A percentile compares a stretch with the other conserved stretches of the same genome.
These are phyloP conservation scores for Rhizopogon salebrosus DNA, from an alignment of 768 basidiomycete genomes.

Conservation along the genomic window DNA sequence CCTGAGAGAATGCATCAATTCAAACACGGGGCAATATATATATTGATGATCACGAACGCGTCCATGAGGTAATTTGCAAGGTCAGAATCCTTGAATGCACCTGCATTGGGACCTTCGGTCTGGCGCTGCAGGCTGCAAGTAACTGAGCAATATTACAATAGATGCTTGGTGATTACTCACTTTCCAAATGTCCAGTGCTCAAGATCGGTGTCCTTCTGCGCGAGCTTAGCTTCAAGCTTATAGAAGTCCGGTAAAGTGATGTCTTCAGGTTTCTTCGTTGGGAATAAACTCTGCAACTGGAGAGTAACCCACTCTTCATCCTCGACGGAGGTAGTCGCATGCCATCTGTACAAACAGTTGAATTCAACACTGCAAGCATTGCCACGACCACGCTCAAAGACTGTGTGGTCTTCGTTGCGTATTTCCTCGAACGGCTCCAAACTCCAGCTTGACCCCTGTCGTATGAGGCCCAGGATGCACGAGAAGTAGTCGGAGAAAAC, in stretches of 20 bases:
- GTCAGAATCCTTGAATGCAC: slow-evolving; percentile 60
- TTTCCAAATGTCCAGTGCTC: slow-evolving; percentile 63
- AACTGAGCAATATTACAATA: slow-evolving; percentile 1
- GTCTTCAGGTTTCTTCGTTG: slow-evolving; percentile 43
- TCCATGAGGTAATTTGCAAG: slow-evolving; percentile 62
- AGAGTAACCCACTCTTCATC: slow-evolving; percentile 67
- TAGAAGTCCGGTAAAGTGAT: slow-evolving; percentile 49
- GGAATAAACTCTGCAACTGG: slow-evolving; percentile 50
- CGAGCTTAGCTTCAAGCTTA: slow-evolving; percentile 32
- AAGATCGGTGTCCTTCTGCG: slow-evolving; percentile 38
- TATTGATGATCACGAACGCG: slow-evolving; percentile 45
- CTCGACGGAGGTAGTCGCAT: slow-evolving; percentile 67
- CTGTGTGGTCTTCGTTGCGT: slow-evolving; percentile 50
- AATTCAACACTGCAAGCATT: slow-evolving; percentile 87
- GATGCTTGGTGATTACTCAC: slow-evolving; percentile 29
- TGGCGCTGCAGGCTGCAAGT: slow-evolving; percentile 52
- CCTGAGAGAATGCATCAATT: slow-evolving; percentile 27
- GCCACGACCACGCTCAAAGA: slow-evolving; percentile 76
- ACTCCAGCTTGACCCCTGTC: slow-evolving; percentile 74
- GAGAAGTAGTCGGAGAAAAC: slow-evolving; percentile 86
- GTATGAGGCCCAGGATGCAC: slow-evolving; percentile 70
- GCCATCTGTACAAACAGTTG: slow-evolving; percentile 84
- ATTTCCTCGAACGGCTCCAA: slow-evolving; percentile 75
- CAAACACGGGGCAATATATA: neutral
- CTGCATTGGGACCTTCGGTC: slow-evolving; percentile 32